Evolutionary conservation across 805 yeast genomes (phyloP).

Genomic region (Lachancea fermentati): DNA sequence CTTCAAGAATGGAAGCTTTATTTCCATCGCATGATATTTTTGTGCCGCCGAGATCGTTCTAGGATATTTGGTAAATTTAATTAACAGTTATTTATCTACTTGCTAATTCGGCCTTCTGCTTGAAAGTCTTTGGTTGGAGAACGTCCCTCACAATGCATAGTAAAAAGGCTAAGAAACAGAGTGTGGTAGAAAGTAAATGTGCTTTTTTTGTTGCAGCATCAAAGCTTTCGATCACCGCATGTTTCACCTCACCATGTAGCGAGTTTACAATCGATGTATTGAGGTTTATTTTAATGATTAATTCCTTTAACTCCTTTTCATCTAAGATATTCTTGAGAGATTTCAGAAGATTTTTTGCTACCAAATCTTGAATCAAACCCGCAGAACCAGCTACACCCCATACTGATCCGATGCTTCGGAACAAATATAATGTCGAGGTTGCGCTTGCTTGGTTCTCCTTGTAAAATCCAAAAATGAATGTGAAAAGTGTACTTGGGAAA

Average conservation of each 20-base stretch:
- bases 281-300: slow-evolving; percentile 11
- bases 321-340: slow-evolving; percentile 8
- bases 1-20: too few species aligned
- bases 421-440: slow-evolving; percentile 36
- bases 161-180: slow-evolving; percentile 3
- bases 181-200: not conserved
- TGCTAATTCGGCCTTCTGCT: too few species aligned
- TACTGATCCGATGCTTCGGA: slow-evolving; percentile 38
- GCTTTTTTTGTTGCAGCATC: not conserved
- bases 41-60: too few species aligned
- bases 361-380: slow-evolving; percentile 14
- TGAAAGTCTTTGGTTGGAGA: too few species aligned
- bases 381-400: slow-evolving; percentile 35
- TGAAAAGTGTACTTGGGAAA: slow-evolving; percentile 35
- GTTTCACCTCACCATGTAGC: slow-evolving; percentile 10
- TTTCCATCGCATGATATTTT: too few species aligned
- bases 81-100: too few species aligned
- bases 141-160: not conserved
- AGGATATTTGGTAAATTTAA: too few species aligned
- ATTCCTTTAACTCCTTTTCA: slow-evolving; percentile 10
- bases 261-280: slow-evolving; percentile 13
- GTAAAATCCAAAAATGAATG: slow-evolving; percentile 34
- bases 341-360: too few species aligned
- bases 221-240: slow-evolving; percentile 12
- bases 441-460: slow-evolving; percentile 35